phyloP scores from a whole-genome alignment of 805 yeast genomes.

The Nakazawaea ernobii region DNA sequence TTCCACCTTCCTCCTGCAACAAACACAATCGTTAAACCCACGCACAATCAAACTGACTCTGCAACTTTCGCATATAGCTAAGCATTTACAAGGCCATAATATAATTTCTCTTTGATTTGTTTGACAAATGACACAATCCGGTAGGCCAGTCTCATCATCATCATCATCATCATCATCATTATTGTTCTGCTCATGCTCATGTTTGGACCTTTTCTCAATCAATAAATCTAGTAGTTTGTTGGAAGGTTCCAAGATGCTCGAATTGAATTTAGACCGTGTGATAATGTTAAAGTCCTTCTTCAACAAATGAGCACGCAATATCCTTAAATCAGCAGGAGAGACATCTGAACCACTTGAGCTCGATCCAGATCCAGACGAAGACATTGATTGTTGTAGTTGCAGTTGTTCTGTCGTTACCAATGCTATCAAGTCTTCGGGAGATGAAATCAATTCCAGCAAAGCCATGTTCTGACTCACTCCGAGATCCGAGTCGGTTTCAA shows the following conservation, averaged over 20 bases:
- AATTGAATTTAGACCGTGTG: constrained; percentile 24
- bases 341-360: constrained; percentile 1
- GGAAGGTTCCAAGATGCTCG: constrained; percentile 16
- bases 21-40: constrained; percentile 74
- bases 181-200: neutral
- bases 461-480: constrained; percentile 7
- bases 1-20: constrained; percentile 73
- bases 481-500: neutral
- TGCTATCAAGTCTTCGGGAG: constrained; percentile 10
- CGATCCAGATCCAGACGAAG: neutral
- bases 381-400: neutral
- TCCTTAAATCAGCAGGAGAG: constrained; percentile 6
- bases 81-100: constrained; percentile 91
- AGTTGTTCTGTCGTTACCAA: constrained; percentile 3
- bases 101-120: constrained; percentile 67
- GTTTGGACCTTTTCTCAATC: constrained; percentile 14
- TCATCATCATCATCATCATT: constrained; percentile 20
- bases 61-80: constrained; percentile 83
- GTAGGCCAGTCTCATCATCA: constrained; percentile 28
- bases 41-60: constrained; percentile 66
- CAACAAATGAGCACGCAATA: constrained; percentile 12
- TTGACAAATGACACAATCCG: constrained; percentile 78
- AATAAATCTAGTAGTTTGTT: constrained; percentile 23
- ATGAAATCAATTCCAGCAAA: constrained; percentile 11
- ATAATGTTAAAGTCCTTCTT: constrained; percentile 3